Evolutionary conservation across 192 early-diverging fungal genomes (phyloP).

Genomic region (Polychytrium aggregatum): DNA sequence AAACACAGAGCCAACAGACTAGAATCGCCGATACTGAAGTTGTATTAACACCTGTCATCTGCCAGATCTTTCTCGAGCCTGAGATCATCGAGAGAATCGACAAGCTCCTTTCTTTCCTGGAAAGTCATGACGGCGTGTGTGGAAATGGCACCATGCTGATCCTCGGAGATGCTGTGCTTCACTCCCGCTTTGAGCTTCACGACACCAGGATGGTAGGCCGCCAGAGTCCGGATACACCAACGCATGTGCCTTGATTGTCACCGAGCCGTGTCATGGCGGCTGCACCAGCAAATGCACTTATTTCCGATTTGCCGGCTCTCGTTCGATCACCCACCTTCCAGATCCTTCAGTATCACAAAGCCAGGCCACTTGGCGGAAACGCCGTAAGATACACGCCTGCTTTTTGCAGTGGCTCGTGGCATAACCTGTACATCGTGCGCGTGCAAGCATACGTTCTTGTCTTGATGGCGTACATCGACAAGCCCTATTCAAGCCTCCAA

Average conservation of each 20-base stretch:
- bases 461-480: constrained; percentile 38
- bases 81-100: constrained; percentile 40
- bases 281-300: too few species aligned
- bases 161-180: constrained; percentile 39
- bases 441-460: constrained; percentile 38
- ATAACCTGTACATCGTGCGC: constrained; percentile 39
- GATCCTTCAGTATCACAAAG: constrained; percentile 43
- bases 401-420: constrained; percentile 35
- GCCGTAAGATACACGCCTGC: constrained; percentile 40
- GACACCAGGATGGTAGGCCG: constrained; percentile 45
- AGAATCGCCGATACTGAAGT: too few species aligned
- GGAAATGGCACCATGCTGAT: constrained; percentile 51
- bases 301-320: too few species aligned
- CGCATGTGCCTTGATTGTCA: neutral
- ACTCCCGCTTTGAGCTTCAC: constrained; percentile 34
- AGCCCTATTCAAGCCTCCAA: constrained; percentile 22
- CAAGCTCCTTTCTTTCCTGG: constrained; percentile 45
- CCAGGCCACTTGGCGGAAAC: constrained; percentile 29
- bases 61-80: constrained; percentile 30
- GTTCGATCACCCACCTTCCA: constrained; percentile 10
- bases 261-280: neutral
- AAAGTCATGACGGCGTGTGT: constrained; percentile 47
- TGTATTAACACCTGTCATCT: too few species aligned
- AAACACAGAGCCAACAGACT: too few species aligned
- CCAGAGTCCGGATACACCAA: neutral